These are phyloP conservation scores for Azolla pinnata DNA, from an alignment of 75 land plant genomes.

Conservation along the genomic window DNA sequence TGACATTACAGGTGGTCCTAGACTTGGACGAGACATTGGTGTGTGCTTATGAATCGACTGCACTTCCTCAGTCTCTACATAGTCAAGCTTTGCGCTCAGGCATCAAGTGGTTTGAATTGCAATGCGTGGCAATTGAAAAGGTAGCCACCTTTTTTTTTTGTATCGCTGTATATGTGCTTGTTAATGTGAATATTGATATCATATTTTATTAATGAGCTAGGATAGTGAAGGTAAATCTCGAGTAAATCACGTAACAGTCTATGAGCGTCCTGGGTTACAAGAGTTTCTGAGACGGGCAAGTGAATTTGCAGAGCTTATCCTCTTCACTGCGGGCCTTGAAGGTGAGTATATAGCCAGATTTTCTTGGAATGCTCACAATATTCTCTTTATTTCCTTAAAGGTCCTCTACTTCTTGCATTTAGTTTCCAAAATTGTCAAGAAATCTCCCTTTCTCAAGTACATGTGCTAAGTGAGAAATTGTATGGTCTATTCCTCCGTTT, in stretches of 20 bases:
- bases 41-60: constrained; percentile 79
- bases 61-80: constrained; percentile 44
- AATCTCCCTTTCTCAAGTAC: too few species aligned
- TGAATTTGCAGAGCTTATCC: constrained; percentile 76
- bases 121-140: constrained; percentile 68
- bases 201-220: constrained; percentile 18
- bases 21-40: constrained; percentile 97
- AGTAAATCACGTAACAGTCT: constrained; percentile 71
- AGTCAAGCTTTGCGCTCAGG: constrained; percentile 55
- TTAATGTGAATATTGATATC: too few species aligned
- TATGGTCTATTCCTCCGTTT: too few species aligned
- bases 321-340: constrained; percentile 88
- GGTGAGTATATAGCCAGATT: too few species aligned
- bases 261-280: constrained; percentile 77
- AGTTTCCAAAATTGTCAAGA: not conserved
- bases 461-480: too few species aligned
- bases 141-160: constrained; percentile 15
- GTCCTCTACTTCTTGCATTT: too few species aligned
- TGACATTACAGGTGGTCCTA: constrained; percentile 58
- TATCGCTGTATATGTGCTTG: not conserved
- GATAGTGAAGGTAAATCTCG: constrained; percentile 61
- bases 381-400: too few species aligned
- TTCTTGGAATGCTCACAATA: too few species aligned
- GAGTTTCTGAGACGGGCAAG: constrained; percentile 46
- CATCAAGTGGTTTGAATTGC: constrained; percentile 62